These are phyloP conservation scores for Lanmaoa rubissima DNA, from an alignment of 768 basidiomycete species.

Conservation along the genomic window DNA sequence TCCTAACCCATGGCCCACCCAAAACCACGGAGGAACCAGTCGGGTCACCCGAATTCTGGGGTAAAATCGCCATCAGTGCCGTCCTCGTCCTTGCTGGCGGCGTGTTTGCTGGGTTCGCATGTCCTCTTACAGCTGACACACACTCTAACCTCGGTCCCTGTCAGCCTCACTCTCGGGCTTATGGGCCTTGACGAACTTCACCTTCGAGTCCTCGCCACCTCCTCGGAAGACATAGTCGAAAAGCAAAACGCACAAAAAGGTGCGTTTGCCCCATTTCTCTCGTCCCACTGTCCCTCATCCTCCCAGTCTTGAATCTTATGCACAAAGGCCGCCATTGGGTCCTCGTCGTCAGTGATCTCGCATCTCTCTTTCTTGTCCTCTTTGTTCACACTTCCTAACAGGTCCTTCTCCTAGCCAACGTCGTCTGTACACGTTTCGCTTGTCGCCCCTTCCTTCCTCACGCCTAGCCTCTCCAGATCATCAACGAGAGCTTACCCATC, in stretches of 20 bases:
- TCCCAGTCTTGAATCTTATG: slow-evolving; percentile 53
- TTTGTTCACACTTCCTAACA: slow-evolving; percentile 26
- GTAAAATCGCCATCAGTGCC: slow-evolving; percentile 64
- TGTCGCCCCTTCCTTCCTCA: neutral
- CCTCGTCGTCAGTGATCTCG: slow-evolving; percentile 60
- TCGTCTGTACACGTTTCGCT: slow-evolving; percentile 46
- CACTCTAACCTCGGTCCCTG: neutral
- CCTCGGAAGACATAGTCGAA: slow-evolving; percentile 73
- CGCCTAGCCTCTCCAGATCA: slow-evolving; percentile 46
- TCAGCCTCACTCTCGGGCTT: slow-evolving; percentile 81
- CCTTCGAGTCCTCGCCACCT: slow-evolving; percentile 77
- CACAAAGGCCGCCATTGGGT: slow-evolving; percentile 86
- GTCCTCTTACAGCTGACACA: rapidly evolving
- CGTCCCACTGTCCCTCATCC: neutral
- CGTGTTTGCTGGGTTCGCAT: slow-evolving; percentile 80
- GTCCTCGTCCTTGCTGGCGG: slow-evolving; percentile 81
- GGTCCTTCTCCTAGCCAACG: slow-evolving; percentile 88
- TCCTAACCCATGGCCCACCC: neutral
- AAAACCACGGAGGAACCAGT: slow-evolving; percentile 25
- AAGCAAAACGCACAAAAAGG: slow-evolving; percentile 70
- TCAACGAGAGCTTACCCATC: slow-evolving; percentile 83
- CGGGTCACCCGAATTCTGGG: slow-evolving; percentile 70
- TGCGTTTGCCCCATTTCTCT: slow-evolving; percentile 19
- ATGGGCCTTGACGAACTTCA: slow-evolving; percentile 95
- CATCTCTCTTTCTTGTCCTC: neutral